Conservation (phyloP, 306 rosid species). For the Cyamopsis tetragonoloba region DNA sequence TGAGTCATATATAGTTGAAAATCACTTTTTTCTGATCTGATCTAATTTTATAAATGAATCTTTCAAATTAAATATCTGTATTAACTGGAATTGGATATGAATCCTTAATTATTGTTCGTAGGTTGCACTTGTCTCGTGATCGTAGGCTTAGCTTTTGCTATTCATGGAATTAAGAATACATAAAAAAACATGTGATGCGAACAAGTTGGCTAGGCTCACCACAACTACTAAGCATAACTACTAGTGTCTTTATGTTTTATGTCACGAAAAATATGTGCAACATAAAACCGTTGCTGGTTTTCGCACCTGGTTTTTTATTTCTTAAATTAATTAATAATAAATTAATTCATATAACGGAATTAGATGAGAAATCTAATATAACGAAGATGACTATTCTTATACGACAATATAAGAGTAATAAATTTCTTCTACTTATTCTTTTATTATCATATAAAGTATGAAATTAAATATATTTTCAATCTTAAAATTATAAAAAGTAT, state of each 20-base stretch:
- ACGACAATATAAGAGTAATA: too few relatives aligned
- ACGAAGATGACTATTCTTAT: too few relatives aligned
- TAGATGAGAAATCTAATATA: too few relatives aligned
- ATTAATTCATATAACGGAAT: neutral
- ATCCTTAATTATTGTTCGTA: neutral
- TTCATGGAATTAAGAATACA: constrained; percentile 10
- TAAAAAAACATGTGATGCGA: constrained; percentile 26
- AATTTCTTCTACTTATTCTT: too few relatives aligned
- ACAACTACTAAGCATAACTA: constrained; percentile 1
- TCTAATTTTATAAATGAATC: constrained; percentile 7
- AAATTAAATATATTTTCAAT: too few relatives aligned
- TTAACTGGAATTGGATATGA: neutral
- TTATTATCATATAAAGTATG: too few relatives aligned
- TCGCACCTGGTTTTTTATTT: too few relatives aligned
- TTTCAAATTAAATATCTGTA: neutral
- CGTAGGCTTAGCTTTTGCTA: neutral
- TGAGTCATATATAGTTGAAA: neutral
- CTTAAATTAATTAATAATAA: too few relatives aligned
- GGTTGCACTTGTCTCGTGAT: constrained; percentile 24
- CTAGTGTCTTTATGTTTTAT: neutral
- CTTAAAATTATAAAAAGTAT: too few relatives aligned
- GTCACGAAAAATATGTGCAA: neutral
- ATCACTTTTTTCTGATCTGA: neutral
- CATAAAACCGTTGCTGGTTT: neutral
- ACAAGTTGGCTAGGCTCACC: constrained; percentile 7